Evolutionary conservation across 768 basidiomycete species (phyloP).

Genomic region (Pleurotus pulmonarius): DNA sequence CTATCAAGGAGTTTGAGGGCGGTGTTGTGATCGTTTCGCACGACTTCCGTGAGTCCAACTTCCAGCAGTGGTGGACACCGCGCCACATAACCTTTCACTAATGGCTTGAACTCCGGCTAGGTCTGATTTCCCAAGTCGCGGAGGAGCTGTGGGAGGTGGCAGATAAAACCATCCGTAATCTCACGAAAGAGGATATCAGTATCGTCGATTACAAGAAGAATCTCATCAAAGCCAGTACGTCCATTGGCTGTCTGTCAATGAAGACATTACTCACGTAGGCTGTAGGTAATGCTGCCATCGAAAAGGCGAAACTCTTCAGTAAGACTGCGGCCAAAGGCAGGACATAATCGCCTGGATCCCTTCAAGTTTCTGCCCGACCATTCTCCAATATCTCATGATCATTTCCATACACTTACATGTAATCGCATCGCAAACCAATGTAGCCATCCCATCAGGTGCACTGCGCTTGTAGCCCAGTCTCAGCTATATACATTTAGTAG

Average conservation of each 20-base stretch:
- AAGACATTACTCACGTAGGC: background rate
- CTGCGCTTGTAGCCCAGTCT: background rate
- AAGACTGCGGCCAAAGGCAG: constrained; percentile 74
- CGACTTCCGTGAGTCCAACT: constrained; percentile 81
- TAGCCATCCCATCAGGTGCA: background rate
- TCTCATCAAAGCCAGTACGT: constrained; percentile 74
- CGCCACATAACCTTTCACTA: background rate
- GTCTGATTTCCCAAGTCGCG: constrained; percentile 95
- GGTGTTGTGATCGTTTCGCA: constrained; percentile 99
- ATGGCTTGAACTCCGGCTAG: constrained; percentile 29
- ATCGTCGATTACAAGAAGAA: constrained; percentile 94
- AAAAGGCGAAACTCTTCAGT: constrained; percentile 91
- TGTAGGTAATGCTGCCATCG: constrained; percentile 77
- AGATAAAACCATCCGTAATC: constrained; percentile 86
- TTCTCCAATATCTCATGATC: background rate
- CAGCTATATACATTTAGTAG: no score
- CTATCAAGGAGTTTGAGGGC: constrained; percentile 96
- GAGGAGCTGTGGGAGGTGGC: constrained; percentile 99
- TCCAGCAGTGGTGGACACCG: background rate
- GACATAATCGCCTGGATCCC: constrained; percentile 34
- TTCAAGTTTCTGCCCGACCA: background rate
- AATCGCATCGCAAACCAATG: background rate
- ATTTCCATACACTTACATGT: background rate
- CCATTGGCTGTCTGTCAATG: no score
- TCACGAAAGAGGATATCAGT: constrained; percentile 86